phyloP scores from a whole-genome alignment of 2,329 filamentous ascomycete species.

The Cucurbitaria berberidis region DNA sequence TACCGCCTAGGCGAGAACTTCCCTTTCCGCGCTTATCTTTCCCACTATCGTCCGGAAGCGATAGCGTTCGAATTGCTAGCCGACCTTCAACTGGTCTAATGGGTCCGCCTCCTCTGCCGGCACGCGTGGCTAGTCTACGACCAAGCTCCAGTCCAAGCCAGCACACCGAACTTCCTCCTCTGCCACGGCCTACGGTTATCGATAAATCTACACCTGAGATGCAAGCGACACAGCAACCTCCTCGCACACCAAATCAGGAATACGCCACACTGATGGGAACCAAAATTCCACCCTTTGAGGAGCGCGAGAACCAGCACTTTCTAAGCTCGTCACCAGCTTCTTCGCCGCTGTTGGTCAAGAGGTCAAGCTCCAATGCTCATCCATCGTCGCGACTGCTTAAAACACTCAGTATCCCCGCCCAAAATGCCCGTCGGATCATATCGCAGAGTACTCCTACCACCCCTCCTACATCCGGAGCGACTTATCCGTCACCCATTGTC shows the following conservation, averaged over 20 bases:
- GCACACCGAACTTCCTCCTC: slow-evolving; percentile 41
- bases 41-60: slow-evolving; percentile 33
- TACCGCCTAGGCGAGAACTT: slow-evolving; percentile 49
- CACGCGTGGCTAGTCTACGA: slow-evolving; percentile 19
- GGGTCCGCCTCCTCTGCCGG: slow-evolving; percentile 45
- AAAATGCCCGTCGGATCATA: slow-evolving; percentile 6
- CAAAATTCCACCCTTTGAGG: slow-evolving; percentile 3
- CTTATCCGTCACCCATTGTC: not conserved
- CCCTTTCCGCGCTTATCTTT: slow-evolving; percentile 48
- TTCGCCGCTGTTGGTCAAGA: slow-evolving; percentile 12
- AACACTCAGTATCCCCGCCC: slow-evolving; percentile 14
- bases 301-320: slow-evolving; percentile 10
- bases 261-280: not conserved
- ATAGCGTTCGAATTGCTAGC: slow-evolving; percentile 28
- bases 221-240: slow-evolving; percentile 5
- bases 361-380: slow-evolving; percentile 9
- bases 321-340: slow-evolving; percentile 14
- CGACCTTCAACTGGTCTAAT: slow-evolving; percentile 31
- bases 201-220: slow-evolving; percentile 8
- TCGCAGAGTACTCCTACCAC: slow-evolving; percentile 7
- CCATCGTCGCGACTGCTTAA: slow-evolving; percentile 29
- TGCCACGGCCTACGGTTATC: slow-evolving; percentile 45
- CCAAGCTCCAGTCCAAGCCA: slow-evolving; percentile 26
- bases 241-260: slow-evolving; percentile 13
- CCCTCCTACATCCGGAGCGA: slow-evolving; percentile 8